Evolutionary conservation across 2,329 filamentous ascomycete genomes (phyloP), one percentile per base, ranked within the genome.

Genomic region (Leptographium lundbergii): DNA sequence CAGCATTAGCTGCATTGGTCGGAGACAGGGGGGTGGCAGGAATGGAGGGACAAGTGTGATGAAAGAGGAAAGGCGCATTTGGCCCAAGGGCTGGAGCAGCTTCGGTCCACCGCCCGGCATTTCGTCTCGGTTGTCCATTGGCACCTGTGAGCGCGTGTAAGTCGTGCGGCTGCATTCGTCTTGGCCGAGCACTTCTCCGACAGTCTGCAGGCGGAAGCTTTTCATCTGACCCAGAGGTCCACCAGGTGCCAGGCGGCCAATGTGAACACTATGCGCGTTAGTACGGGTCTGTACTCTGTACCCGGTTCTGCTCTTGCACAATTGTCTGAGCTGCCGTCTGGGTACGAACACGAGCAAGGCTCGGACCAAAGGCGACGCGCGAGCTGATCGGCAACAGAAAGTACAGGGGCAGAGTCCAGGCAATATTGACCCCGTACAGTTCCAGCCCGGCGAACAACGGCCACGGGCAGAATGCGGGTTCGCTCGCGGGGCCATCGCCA

Each of bases 1-100:
- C 59, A 60, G 59, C 59, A 56, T 48, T 56, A 32, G 59, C 48
- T 54, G 59, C 56, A 58, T 60, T 57, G 54, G 54, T 19, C 14
- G 24, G 50, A 34, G 14, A 27, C 39, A 50, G 45, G 32, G 45
- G 24, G 42, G 39, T 42, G 19, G 19, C 39, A 42, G 39, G 39
- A 42, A 42, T 42, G 39, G 14, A 34, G 32, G 32, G 32, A 9
- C 32, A 4, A 10, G 34, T 42, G 39, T 42, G 39, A 42, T 42
- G 39, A 13, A 42, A 42, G 14, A 45, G 42, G 42, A 19, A 45
- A 45, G 19, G 42, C 7, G 42, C 19, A 7, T 45, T 42, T 42
- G 39, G 39, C 17, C 6, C 17, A 13, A 14, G 5, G 17, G 14
- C 17, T 17, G 17, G 42, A 14, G 32, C 32, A 34, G 9, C 32